Base-by-base conservation (phyloP, 805 yeast species). In the Candida loeiensis region DNA sequence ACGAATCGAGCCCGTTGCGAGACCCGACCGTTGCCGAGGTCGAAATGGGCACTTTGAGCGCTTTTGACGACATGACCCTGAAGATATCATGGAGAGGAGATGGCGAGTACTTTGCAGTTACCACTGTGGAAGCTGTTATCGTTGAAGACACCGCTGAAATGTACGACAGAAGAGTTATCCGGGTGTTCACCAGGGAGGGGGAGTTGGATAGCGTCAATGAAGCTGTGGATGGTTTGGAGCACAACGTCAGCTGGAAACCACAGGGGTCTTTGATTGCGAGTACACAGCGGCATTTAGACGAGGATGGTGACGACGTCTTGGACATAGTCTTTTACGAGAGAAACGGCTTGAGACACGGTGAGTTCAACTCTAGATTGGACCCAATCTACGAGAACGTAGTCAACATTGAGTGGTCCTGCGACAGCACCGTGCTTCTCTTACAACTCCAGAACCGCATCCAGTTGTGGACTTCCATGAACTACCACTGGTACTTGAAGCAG, bases 41-140 rank as follows among this genome's bases (percentile, higher is more conserved):
- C 3, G 95, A 91, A 53, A 61, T 69, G 25, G 98, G 98, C 32
- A 66, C 66, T 0, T 49, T 77, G 5, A 74, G 88, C 2, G 56
- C 56, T 0, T 68, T 69, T 51, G 97, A 91, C 56, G 58, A 63
- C 8, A 56, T 57, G 12, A 43, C 57, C 3, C 67, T 67, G 5
- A 59, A 64, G 33, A 74, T 93, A 13, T 80, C 95, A 30, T 93
- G 99, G 99, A 77, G 99, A 55, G 96, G 97, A 12, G 99, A 93
- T 58, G 85, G 96, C 54, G 90, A 85, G 48, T 89, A 64, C 54
- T 82, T 93, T 50, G 78, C 85, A 1, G 69, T 93, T 1, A 74
- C 82, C 16, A 68, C 83, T 0, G 61, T 80, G 22, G 95, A 85
- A 51, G 66, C 69, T 8, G 66, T 66, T 1, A 57, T 68, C 2